Percentiles rank a stretch among this genome's conserved stretches.
phyloP scores from a whole-genome alignment of 768 basidiomycete species.

The Mycena vulgaris region DNA sequence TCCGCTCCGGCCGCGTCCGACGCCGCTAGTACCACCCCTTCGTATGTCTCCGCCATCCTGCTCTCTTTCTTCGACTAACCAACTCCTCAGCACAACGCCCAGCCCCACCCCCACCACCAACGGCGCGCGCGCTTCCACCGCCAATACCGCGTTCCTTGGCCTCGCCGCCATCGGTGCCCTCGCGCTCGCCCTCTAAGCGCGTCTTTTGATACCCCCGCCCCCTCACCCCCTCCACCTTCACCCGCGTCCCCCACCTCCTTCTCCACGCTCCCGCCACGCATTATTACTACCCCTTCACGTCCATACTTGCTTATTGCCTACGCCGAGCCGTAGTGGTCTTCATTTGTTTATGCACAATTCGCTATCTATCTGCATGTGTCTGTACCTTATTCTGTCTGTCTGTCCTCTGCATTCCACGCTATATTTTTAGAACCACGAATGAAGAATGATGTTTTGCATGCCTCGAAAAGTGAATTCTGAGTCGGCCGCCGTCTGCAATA shows the following conservation, averaged over 20 bases:
- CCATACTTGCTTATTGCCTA: slow-evolving; percentile 6
- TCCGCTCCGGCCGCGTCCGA: slow-evolving; percentile 12
- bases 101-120: slow-evolving; percentile 34
- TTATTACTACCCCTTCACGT: background rate
- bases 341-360: background rate
- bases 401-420: slow-evolving; percentile 7
- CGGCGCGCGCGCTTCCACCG: slow-evolving; percentile 45
- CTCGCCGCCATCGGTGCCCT: slow-evolving; percentile 61
- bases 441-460: background rate
- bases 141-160: slow-evolving; percentile 55
- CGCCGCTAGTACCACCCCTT: too few species aligned
- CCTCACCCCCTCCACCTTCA: background rate
- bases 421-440: background rate
- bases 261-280: background rate
- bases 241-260: background rate
- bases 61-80: too few species aligned
- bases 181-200: slow-evolving; percentile 60
- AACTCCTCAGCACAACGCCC: too few species aligned
- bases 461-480: too few species aligned
- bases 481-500: too few species aligned
- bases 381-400: background rate
- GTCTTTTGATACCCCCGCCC: background rate
- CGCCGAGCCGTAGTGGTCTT: slow-evolving; percentile 6
- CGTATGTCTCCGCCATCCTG: too few species aligned
- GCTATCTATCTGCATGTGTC: slow-evolving; percentile 6